Conservation (phyloP, 2,329 filamentous ascomycete genomes). For the Thelonectria rubi region DNA sequence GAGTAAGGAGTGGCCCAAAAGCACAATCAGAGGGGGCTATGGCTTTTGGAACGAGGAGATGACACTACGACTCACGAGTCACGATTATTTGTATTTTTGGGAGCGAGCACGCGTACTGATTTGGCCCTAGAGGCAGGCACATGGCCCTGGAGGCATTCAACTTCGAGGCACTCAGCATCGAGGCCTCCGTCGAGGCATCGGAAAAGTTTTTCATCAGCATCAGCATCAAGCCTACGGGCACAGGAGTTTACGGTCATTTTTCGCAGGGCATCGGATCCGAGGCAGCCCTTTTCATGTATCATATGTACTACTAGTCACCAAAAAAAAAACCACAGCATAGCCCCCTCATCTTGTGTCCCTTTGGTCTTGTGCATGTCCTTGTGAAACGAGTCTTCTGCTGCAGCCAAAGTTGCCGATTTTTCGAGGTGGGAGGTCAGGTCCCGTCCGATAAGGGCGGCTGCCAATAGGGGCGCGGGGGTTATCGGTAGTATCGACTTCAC, state of each 20-base stretch:
- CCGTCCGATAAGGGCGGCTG: too few relatives aligned
- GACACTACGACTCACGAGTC: neutral
- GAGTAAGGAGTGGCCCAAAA: too few relatives aligned
- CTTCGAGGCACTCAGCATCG: too few relatives aligned
- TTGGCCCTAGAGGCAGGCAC: too few relatives aligned
- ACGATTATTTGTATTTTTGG: neutral
- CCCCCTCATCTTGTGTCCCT: neutral
- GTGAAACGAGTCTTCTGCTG: too few relatives aligned
- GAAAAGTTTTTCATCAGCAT: neutral
- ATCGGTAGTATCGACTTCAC: too few relatives aligned
- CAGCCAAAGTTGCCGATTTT: too few relatives aligned
- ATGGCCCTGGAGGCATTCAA: neutral
- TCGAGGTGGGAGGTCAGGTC: too few relatives aligned
- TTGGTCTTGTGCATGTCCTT: too few relatives aligned
- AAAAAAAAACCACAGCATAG: neutral
- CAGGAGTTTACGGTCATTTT: neutral
- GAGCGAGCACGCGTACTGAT: neutral
- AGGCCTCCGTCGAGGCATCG: too few relatives aligned
- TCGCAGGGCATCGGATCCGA: neutral
- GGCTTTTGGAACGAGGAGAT: neutral
- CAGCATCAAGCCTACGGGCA: neutral
- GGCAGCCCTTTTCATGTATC: neutral
- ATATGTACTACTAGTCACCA: neutral
- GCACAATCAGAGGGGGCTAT: neutral
- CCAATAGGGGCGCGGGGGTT: too few relatives aligned